Percentiles rank a stretch among this genome's conserved stretches.
phyloP scores from a whole-genome alignment of 805 yeast genomes.

The Hanseniaspora valbyensis region DNA sequence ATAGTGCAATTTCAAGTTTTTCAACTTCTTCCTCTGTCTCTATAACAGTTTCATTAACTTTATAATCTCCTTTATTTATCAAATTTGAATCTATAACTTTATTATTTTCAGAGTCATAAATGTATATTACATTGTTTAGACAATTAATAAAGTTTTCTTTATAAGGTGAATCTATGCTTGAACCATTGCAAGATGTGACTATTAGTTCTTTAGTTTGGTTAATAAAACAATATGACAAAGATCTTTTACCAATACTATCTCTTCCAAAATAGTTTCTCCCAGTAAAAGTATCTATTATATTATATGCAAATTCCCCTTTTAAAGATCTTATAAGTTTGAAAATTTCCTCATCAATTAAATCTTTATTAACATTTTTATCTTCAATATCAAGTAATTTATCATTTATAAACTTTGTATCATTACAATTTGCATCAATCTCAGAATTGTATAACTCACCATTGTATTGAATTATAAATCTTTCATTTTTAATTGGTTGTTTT shows the following conservation, averaged over 20 bases:
- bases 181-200: slow-evolving; percentile 36
- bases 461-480: slow-evolving; percentile 50
- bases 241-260: slow-evolving; percentile 72
- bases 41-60: slow-evolving; percentile 19
- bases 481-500: slow-evolving; percentile 48
- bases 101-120: slow-evolving; percentile 28
- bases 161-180: slow-evolving; percentile 8
- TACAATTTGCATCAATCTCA: slow-evolving; percentile 35
- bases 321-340: slow-evolving; percentile 25
- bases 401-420: slow-evolving; percentile 54
- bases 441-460: slow-evolving; percentile 81
- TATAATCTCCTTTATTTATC: slow-evolving; percentile 19
- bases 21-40: slow-evolving; percentile 4
- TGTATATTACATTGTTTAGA: slow-evolving; percentile 39
- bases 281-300: slow-evolving; percentile 35
- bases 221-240: slow-evolving; percentile 41
- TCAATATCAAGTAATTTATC: slow-evolving; percentile 27
- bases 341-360: slow-evolving; percentile 26
- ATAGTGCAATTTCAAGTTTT: slow-evolving; percentile 20
- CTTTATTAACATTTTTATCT: slow-evolving; percentile 30
- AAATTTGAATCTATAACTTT: slow-evolving; percentile 19
- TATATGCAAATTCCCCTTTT: slow-evolving; percentile 77
- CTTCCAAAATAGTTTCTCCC: slow-evolving; percentile 61
- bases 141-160: slow-evolving; percentile 41
- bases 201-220: slow-evolving; percentile 29